Conservation (phyloP, 2,329 filamentous ascomycete species). For the Scedosporium boydii region DNA sequence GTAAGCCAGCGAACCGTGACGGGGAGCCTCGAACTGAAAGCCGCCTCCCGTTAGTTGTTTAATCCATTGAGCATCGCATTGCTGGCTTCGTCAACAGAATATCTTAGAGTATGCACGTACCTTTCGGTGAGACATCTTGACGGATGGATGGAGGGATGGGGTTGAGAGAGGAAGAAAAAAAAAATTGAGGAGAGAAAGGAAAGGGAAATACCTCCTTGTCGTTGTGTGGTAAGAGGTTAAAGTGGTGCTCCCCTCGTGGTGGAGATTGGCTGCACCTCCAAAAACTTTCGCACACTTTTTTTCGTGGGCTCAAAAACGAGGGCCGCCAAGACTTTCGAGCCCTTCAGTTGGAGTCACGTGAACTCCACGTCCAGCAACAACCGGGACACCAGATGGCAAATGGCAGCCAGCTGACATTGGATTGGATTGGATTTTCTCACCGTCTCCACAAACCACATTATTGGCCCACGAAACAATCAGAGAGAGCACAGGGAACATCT, state of each 20-base stretch:
- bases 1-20: constrained; percentile 88
- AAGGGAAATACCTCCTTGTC: constrained; percentile 3
- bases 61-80: neutral
- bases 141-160: neutral
- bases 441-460: no score
- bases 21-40: constrained; percentile 64
- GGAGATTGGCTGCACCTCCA: neutral
- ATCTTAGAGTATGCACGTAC: constrained; percentile 1
- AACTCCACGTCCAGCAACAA: neutral
- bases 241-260: neutral
- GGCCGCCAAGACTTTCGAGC: constrained; percentile 6
- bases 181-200: constrained; percentile 12
- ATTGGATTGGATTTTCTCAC: no score
- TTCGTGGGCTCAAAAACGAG: constrained; percentile 4
- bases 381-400: neutral
- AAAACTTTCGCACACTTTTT: constrained; percentile 7
- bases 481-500: no score
- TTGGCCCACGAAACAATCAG: no score
- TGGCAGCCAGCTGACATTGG: neutral
- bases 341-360: constrained; percentile 4
- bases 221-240: neutral
- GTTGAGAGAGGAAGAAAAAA: constrained; percentile 11
- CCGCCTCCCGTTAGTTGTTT: neutral
- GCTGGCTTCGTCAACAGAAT: neutral
- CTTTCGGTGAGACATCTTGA: constrained; percentile 13